Base-by-base conservation (phyloP, 2,329 filamentous ascomycete genomes). In the Cryphonectria carpinicola region DNA sequence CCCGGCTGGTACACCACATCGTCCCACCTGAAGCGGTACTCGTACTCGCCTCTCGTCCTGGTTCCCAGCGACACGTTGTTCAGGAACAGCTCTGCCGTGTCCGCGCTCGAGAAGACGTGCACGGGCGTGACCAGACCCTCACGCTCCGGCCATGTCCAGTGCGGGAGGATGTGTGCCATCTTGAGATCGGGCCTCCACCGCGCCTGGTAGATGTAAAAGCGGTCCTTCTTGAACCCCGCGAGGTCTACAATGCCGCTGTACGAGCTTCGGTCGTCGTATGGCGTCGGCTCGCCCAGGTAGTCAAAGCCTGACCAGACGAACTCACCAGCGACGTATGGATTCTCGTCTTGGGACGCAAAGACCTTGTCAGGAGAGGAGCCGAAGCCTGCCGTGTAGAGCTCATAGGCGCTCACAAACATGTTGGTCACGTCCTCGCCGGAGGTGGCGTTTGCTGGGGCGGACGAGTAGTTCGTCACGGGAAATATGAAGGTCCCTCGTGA, bases 241-340 rank as follows among this genome's bases (percentile, higher is more conserved):
- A 88, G 78, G 68, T 89, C 87, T 41, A 89, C 81, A 70, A 89
- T 87, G 13, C 87, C 86, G 62, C 84, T 88, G 75, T 88, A 89
- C 1, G 84, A 85, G 75, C 83, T 86, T 14, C 85, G 83, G 5
- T 84, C 78, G 72, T 84, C 78, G 74, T 84, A 88, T 0, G 85
- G 84, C 11, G 82, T 85, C 2, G 84, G 84, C 75, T 87, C 84
- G 32, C 84, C 84, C 13, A 86, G 73, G 74, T 87, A 86, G 70
- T 86, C 84, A 72, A 78, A 86, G 0, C 85, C 85, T 0, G 83
- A 82, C 85, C 85, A 87, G 8, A 86, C 84, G 54, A 85, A 87
- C 72, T 86, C 86, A 5, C 87, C 87, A 0, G 84, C 86, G 0
- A 86, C 86, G 70, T 82, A 88, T 0, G 81, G 79, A 72, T 85